Evolutionary conservation across 345 rosid species (phyloP), one percentile per base, ranked within the genome.

Genomic region (Brassica nigra): DNA sequence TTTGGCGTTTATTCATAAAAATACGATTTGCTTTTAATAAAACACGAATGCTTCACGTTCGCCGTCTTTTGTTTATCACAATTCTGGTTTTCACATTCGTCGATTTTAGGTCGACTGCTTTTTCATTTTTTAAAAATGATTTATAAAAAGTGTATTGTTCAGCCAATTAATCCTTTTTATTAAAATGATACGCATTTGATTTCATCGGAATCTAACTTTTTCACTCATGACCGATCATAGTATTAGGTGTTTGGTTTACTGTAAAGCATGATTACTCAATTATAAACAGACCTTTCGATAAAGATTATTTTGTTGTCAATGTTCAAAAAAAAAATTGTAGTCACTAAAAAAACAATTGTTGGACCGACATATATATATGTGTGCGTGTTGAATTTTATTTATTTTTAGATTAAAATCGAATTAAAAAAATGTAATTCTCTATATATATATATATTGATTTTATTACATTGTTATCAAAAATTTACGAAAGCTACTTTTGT

Each of bases 1-100:
- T 69, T 68, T 62, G 71, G 71, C 37, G 58, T 74, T 74, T 39
- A 54, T 5, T 11, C 18, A 28, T 67, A 69, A 69, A 80, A 75
- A 75, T 75, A 80, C 30, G 29, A 54, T 30, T 68, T 74, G 66
- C 70, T 74, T 80, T 74, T 34, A 33, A n/a, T 27, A 6, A 42
- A 36, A 47, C 8, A 15, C 61, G 64, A 66, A 44, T 30, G 69
- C 16, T 62, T 33, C 74, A 52, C 78, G 66, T 62, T 78, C 69
- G 82, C 82, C 82, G 78, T 74, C 75, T 68, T 79, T 74, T 79
- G 75, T 49, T 68, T 18, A 39, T 37, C 14, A 55, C 36, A 62
- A n/a, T 18, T 42, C 27, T 58, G 77, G 73, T 23, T 55, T n/a
- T 73, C 77, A 78, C 55, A 74, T 78, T 66, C 52, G 12, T 57